phyloP scores from a whole-genome alignment of 2,329 filamentous ascomycete species.

The Neonectria hederae region DNA sequence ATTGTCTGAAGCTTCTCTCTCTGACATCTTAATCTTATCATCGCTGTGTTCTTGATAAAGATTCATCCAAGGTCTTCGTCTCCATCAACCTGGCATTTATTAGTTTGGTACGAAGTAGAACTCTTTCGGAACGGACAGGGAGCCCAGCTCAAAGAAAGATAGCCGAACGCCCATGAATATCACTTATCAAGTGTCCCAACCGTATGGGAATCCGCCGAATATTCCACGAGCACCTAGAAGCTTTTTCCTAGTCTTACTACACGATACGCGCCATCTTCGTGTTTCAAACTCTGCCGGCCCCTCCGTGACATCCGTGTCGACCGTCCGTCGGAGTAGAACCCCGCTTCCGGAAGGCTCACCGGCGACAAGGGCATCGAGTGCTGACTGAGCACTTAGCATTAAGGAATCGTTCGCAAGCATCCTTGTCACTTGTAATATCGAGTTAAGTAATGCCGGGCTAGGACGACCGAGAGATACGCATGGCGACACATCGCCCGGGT shows the following conservation, averaged over 20 bases:
- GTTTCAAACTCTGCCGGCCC: not conserved
- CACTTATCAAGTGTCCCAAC: not conserved
- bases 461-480: no score
- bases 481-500: not conserved
- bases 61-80: not conserved
- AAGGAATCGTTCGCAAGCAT: not conserved
- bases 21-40: not conserved
- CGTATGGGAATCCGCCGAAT: not conserved
- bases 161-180: not conserved
- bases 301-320: slow-evolving; percentile 1
- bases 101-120: not conserved
- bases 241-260: no score
- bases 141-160: not conserved
- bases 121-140: not conserved
- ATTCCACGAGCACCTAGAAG: not conserved
- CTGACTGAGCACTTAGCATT: not conserved
- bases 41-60: not conserved
- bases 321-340: not conserved
- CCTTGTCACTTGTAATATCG: no score
- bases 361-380: not conserved
- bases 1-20: not conserved
- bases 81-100: not conserved
- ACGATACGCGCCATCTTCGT: not conserved
- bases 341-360: not conserved
- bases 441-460: no score